Conservation (phyloP, 2,329 filamentous ascomycete genomes). For the Didymella glomerata region DNA sequence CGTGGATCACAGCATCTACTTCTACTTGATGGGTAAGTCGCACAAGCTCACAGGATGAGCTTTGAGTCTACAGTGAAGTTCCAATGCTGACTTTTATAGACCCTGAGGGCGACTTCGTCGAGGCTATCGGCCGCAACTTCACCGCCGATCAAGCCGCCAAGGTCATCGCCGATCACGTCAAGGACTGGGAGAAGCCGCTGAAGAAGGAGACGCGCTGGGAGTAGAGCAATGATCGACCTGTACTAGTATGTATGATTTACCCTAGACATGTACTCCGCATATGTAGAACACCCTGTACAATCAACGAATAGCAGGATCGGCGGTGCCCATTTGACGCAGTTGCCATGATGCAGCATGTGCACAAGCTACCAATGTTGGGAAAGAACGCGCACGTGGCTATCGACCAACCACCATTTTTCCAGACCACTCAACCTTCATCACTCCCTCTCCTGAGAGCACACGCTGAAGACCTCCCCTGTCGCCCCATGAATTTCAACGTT, state of each 20-base stretch:
- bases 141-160: slow-evolving; percentile 85
- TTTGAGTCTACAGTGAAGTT: too few species aligned
- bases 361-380: too few species aligned
- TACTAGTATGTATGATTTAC: slow-evolving; percentile 21
- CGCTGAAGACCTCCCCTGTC: too few species aligned
- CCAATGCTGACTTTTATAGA: slow-evolving; percentile 63
- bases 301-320: background rate
- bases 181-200: slow-evolving; percentile 72
- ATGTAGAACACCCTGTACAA: slow-evolving; percentile 18
- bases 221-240: slow-evolving; percentile 16
- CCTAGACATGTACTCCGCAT: slow-evolving; percentile 12
- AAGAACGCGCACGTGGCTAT: too few species aligned
- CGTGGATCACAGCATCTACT: slow-evolving; percentile 99
- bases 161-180: slow-evolving; percentile 86
- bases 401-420: too few species aligned
- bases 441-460: too few species aligned
- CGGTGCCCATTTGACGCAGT: too few species aligned
- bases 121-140: slow-evolving; percentile 94
- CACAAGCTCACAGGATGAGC: background rate
- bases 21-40: slow-evolving; percentile 86
- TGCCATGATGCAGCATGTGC: too few species aligned
- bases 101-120: slow-evolving; percentile 96
- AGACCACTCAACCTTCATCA: too few species aligned
- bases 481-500: too few species aligned
- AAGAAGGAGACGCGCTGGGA: slow-evolving; percentile 55